Evolutionary conservation across 2,329 filamentous ascomycete species (phyloP).

Genomic region (Paramyrothecium roridum): DNA sequence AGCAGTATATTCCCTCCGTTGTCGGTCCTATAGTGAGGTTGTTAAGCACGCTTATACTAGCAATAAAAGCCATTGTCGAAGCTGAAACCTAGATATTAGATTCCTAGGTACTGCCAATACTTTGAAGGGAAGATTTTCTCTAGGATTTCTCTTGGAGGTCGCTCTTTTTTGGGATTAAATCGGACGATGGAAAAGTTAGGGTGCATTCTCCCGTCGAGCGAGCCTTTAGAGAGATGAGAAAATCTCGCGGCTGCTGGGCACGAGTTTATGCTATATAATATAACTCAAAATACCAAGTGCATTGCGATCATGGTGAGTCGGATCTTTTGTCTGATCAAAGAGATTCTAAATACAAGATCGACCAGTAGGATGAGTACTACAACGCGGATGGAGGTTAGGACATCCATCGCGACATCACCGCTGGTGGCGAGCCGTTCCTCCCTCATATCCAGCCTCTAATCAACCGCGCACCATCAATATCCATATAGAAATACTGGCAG

Average conservation of each 20-base stretch:
- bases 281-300: conserved; percentile 48
- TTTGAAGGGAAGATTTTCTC: conserved; percentile 48
- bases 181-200: conserved; percentile 51
- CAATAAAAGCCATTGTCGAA: conserved; percentile 44
- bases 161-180: conserved; percentile 46
- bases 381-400: conserved; percentile 62
- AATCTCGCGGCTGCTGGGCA: conserved; percentile 46
- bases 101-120: conserved; percentile 48
- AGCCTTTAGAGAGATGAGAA: conserved; percentile 33
- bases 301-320: conserved; percentile 48
- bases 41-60: conserved; percentile 38
- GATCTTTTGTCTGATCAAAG: no score
- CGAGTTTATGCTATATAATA: conserved; percentile 50
- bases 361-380: conserved; percentile 53
- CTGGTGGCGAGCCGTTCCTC: conserved; percentile 57
- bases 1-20: conserved; percentile 61
- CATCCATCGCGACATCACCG: conserved; percentile 49
- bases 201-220: conserved; percentile 51
- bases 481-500: conserved; percentile 66
- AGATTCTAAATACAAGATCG: no score
- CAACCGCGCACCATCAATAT: conserved; percentile 49
- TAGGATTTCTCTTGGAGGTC: conserved; percentile 34
- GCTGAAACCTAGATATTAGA: conserved; percentile 51
- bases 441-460: conserved; percentile 56
- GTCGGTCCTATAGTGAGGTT: conserved; percentile 56